phyloP scores from a whole-genome alignment of 2,329 filamentous ascomycete species.

The Fonsecaea multimorphosa region DNA sequence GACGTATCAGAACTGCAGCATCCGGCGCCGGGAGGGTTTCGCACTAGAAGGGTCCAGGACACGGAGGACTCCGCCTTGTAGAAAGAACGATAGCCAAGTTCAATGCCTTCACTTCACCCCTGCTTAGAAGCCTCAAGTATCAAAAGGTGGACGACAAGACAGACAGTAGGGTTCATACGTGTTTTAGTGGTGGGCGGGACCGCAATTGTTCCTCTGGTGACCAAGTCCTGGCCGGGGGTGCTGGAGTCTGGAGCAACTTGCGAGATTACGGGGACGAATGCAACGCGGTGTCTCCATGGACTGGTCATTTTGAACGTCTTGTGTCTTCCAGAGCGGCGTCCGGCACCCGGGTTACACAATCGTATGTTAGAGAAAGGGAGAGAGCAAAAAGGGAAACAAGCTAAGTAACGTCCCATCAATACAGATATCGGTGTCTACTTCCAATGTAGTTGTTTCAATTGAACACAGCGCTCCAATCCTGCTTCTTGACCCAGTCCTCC shows the following conservation, averaged over 20 bases:
- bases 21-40: not conserved
- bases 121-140: not conserved
- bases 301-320: not conserved
- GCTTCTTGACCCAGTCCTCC: conserved; percentile 38
- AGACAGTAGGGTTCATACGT: not conserved
- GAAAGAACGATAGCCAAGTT: not conserved
- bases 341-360: not conserved
- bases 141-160: not conserved
- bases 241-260: not conserved
- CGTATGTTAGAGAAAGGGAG: too few relatives aligned
- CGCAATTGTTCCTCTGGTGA: not conserved
- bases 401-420: not conserved
- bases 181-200: not conserved
- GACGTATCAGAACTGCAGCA: too few relatives aligned
- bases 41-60: not conserved
- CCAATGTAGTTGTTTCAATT: not conserved
- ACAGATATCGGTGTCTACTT: not conserved
- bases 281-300: too few relatives aligned
- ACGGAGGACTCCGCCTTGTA: not conserved
- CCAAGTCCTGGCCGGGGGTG: not conserved
- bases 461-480: conserved; percentile 36
- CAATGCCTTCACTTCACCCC: not conserved
- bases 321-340: not conserved
- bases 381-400: not conserved
- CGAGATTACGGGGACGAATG: not conserved